Conservation (phyloP, 768 basidiomycete genomes). For the Chalciporus piperatus region DNA sequence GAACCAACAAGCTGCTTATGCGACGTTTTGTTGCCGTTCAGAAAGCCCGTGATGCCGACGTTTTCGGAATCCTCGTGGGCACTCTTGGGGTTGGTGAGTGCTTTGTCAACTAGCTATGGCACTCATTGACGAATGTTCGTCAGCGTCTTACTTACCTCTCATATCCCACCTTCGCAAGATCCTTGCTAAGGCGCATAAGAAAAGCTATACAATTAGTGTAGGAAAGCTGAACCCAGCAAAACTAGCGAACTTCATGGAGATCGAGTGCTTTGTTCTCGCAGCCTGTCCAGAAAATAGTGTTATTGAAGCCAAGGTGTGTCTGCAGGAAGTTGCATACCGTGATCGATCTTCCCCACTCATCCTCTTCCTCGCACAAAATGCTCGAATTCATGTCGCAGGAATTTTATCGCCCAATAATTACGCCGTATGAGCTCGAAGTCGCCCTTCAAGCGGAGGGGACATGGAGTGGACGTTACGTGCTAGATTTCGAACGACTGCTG, state of each 20-base stretch:
- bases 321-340: not conserved
- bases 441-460: constrained; percentile 67
- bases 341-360: not conserved
- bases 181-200: constrained; percentile 69
- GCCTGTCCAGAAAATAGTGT: constrained; percentile 94
- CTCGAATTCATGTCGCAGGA: constrained; percentile 49
- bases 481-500: constrained; percentile 70
- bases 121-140: not conserved
- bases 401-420: constrained; percentile 87
- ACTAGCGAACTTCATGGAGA: constrained; percentile 92
- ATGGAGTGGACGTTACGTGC: constrained; percentile 77
- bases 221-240: constrained; percentile 95
- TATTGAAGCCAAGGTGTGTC: constrained; percentile 61
- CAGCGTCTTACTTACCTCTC: constrained; percentile 83
- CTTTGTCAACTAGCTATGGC: not conserved
- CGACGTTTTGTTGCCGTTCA: constrained; percentile 85
- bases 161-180: constrained; percentile 76
- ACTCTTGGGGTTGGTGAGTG: constrained; percentile 83
- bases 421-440: constrained; percentile 86
- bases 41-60: constrained; percentile 86
- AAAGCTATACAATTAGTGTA: constrained; percentile 92
- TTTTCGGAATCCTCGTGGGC: constrained; percentile 93
- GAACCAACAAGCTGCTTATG: constrained; percentile 84
- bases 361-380: too few relatives aligned
- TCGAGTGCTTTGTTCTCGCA: constrained; percentile 93